A percentile compares a stretch with the other conserved stretches of the same genome.
phyloP scores from a whole-genome alignment of 257 asterid species.

The Petunia secreta region DNA sequence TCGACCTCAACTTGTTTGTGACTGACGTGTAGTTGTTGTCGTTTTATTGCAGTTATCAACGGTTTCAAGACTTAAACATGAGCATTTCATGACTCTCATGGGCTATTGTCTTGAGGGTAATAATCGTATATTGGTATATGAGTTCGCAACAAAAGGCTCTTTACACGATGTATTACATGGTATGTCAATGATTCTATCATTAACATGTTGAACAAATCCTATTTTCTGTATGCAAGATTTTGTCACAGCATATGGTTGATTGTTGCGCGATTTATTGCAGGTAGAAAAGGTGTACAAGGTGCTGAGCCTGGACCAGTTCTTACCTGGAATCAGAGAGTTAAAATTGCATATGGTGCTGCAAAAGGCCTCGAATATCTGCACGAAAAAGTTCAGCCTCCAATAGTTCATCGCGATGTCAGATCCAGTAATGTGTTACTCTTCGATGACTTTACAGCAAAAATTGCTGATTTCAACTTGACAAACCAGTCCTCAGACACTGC shows the following conservation, averaged over 20 bases:
- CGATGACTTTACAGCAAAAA: conserved; percentile 73
- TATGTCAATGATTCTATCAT: conserved; percentile 27
- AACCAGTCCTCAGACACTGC: conserved; percentile 93
- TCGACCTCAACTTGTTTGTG: no score
- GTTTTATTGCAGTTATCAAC: conserved; percentile 55
- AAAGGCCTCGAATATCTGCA: conserved; percentile 83
- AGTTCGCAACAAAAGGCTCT: conserved; percentile 82
- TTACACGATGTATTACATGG: conserved; percentile 89
- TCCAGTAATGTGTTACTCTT: conserved; percentile 91
- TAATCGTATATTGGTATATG: conserved; percentile 65
- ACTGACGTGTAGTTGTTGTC: no score
- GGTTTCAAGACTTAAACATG: conserved; percentile 80
- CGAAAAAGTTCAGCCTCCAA: conserved; percentile 85
- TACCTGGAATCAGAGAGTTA: conserved; percentile 85
- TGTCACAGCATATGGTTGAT: conserved; percentile 5
- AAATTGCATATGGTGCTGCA: conserved; percentile 92
- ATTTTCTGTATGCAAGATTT: neutral
- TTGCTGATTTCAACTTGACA: conserved; percentile 82
- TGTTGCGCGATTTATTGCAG: conserved; percentile 32
- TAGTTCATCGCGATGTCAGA: conserved; percentile 88
- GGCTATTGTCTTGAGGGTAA: conserved; percentile 82
- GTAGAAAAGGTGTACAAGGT: conserved; percentile 91
- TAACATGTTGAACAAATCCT: neutral
- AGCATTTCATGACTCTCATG: conserved; percentile 66
- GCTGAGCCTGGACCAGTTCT: conserved; percentile 94